Evolutionary conservation across 495 filamentous ascomycete species (phyloP), one percentile per base, ranked within the genome.

Genomic region (Xylaria curta): DNA sequence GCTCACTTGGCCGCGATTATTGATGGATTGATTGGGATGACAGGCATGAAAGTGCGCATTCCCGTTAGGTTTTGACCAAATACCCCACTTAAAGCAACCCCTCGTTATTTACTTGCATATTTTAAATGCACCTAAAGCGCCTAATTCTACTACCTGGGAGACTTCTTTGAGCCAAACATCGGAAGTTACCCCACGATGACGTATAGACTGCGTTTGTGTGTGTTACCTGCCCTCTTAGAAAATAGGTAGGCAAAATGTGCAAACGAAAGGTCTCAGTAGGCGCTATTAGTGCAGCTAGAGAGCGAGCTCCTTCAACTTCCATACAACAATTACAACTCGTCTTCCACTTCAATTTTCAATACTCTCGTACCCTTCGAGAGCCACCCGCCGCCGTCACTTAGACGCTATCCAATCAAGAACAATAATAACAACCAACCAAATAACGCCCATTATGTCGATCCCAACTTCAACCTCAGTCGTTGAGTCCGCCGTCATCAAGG

Each of bases 401-500:
- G 13, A 38, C 31, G 36, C 31, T n/a, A 10, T n/a, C 7, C 38
- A 44, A 26, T 28, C 36, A 8, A 61, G 33, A 61, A 42, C 38
- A 42, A 42, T 3, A 42, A 42, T 10, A 13, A 42, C 12, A 31
- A 4, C 26, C 54, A 66, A 1, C 31, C n/a, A 40, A n/a, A n/a
- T n/a, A n/a, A 40, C 49, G 33, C 49, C 15, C 44, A 72, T 54
- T 66, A 78, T 78, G 76, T 75, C 77, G 33, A 89, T 91, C 76
- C 88, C 89, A 54, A 91, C 89, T 66, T 88, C 88, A 31, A 90
- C 88, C 69, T 88, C 87, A 54, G 87, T 91, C 67, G 80, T 83
- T 60, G 90, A 91, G 82, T 89, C 87, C 69, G 84, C 87, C 78
- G 87, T 92, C 69, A 91, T 92, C 80, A 80, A 83, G 62, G 89